These are phyloP conservation scores for Populus trichocarpa DNA, from an alignment of 441 rosid genomes.

Conservation along the genomic window DNA sequence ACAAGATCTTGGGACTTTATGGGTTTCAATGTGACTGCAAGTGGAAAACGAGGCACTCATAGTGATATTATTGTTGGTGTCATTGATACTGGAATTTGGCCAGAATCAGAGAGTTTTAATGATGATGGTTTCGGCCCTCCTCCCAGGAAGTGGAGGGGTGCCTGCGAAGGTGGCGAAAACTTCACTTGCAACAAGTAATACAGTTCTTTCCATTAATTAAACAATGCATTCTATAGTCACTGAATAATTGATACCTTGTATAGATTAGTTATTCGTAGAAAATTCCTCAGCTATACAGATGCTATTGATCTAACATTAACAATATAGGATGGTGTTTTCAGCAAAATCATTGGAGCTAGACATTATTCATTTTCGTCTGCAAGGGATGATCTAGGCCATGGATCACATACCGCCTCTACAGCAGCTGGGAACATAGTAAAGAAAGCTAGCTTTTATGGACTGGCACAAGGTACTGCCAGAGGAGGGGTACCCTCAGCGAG, in stretches of 20 bases:
- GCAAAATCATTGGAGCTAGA: conserved; percentile 45
- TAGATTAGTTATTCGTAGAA: not conserved
- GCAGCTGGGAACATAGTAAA: conserved; percentile 33
- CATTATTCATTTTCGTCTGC: conserved; percentile 20
- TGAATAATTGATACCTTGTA: not conserved
- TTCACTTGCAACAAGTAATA: conserved; percentile 28
- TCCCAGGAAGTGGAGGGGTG: conserved; percentile 47
- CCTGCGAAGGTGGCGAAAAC: conserved; percentile 23
- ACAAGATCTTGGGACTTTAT: conserved; percentile 89
- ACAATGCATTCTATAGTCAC: too few species aligned
- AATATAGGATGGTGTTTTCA: conserved; percentile 5
- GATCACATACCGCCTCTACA: conserved; percentile 36
- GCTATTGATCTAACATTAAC: not conserved
- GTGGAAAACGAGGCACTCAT: conserved; percentile 22
- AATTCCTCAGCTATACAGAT: not conserved
- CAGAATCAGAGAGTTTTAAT: conserved; percentile 44
- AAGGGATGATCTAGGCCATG: conserved; percentile 39
- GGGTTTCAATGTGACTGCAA: conserved; percentile 36
- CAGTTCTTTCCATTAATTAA: too few species aligned
- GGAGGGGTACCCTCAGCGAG: conserved; percentile 40
- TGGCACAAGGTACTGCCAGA: conserved; percentile 31
- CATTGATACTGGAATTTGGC: conserved; percentile 49
- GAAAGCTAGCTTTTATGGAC: conserved; percentile 27
- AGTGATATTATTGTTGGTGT: conserved; percentile 38
- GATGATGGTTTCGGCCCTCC: conserved; percentile 39